Evolutionary conservation across 1,284 basidiomycete genomes (phyloP).

Genomic region (Amylostereum areolatum): DNA sequence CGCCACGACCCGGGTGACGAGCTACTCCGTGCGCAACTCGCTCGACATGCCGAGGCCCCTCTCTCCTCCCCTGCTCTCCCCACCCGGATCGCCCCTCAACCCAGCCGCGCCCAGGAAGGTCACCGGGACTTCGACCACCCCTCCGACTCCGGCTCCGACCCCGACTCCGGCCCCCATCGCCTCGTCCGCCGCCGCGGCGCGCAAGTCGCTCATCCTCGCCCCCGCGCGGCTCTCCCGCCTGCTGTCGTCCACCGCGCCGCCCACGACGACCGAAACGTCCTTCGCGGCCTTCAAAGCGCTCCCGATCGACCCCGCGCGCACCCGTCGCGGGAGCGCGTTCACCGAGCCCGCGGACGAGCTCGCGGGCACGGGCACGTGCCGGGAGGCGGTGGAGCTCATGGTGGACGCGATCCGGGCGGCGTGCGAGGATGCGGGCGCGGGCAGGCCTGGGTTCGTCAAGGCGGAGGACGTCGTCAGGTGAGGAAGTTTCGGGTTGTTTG

Average conservation of each 20-base stretch:
- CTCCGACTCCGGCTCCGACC: slow-evolving; percentile 2
- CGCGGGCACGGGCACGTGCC: slow-evolving; percentile 58
- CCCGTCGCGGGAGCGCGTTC: slow-evolving; percentile 45
- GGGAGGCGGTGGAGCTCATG: slow-evolving; percentile 71
- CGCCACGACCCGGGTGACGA: slow-evolving; percentile 68
- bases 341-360: slow-evolving; percentile 58
- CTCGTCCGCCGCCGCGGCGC: slow-evolving; percentile 5
- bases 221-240: slow-evolving; percentile 22
- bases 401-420: slow-evolving; percentile 65
- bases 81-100: slow-evolving; percentile 4
- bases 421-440: slow-evolving; percentile 56
- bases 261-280: slow-evolving; percentile 26
- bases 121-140: slow-evolving; percentile 6
- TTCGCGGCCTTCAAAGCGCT: slow-evolving; percentile 76
- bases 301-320: slow-evolving; percentile 59
- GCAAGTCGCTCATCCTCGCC: background rate
- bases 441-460: slow-evolving; percentile 42
- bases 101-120: slow-evolving; percentile 6
- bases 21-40: slow-evolving; percentile 78
- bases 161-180: slow-evolving; percentile 7
- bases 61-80: slow-evolving; percentile 12
- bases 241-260: slow-evolving; percentile 26
- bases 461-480: slow-evolving; percentile 43
- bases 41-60: slow-evolving; percentile 28
- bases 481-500: background rate